phyloP scores from a whole-genome alignment of 495 filamentous ascomycete species.

The Neurospora sp. region DNA sequence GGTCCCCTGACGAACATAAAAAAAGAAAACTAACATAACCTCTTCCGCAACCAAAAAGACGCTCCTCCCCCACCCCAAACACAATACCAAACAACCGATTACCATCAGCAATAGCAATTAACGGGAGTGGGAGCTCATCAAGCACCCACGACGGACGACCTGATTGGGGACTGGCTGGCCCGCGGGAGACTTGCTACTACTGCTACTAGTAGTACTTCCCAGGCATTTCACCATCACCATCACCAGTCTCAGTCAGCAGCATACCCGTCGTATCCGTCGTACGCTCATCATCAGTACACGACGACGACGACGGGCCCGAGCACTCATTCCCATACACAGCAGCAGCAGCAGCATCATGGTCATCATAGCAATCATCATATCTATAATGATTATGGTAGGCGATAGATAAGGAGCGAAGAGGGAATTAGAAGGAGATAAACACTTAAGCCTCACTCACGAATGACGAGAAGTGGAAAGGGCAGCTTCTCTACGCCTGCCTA shows the following conservation, averaged over 20 bases:
- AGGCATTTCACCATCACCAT: background rate
- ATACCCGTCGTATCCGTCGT: background rate
- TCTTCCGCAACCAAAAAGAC: background rate
- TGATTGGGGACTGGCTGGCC: background rate
- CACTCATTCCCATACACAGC: background rate
- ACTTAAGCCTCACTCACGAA: too few relatives aligned
- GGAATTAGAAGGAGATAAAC: too few relatives aligned
- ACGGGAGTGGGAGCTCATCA: background rate
- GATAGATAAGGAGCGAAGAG: background rate
- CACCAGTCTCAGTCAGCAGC: background rate
- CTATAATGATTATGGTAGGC: background rate
- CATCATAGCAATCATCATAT: background rate
- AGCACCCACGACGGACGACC: background rate
- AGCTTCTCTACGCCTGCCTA: too few relatives aligned
- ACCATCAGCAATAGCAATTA: background rate
- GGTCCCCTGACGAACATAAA: background rate
- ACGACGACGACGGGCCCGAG: background rate
- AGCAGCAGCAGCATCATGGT: background rate
- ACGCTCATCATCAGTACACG: background rate
- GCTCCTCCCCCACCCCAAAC: background rate
- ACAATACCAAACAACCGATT: background rate
- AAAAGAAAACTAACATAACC: background rate
- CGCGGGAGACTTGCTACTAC: background rate
- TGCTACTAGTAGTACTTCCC: background rate
- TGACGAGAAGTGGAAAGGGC: too few relatives aligned